phyloP scores from a whole-genome alignment of 371 early-diverging fungal genomes.

The Mortierella sp. region DNA sequence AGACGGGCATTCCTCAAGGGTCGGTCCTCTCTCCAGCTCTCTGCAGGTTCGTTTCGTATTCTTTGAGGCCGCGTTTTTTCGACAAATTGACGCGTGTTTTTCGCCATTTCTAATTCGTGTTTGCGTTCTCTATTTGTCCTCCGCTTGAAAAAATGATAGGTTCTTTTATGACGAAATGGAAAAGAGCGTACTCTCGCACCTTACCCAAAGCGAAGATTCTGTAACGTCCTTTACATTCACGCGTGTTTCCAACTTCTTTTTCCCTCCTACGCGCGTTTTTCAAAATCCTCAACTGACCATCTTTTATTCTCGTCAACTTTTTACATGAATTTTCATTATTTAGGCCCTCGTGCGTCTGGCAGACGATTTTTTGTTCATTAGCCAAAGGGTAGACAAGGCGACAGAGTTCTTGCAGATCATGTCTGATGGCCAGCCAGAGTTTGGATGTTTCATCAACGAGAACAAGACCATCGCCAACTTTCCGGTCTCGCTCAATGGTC shows the following conservation, averaged over 20 bases:
- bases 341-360: conserved; percentile 79
- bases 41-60: conserved; percentile 73
- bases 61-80: background rate
- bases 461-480: conserved; percentile 79
- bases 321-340: background rate
- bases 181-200: conserved; percentile 55
- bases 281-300: background rate
- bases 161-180: conserved; percentile 85
- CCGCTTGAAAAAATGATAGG: conserved; percentile 43
- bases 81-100: background rate
- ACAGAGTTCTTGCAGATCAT: conserved; percentile 65
- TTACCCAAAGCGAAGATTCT: conserved; percentile 37
- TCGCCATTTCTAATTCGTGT: background rate
- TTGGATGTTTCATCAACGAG: conserved; percentile 72
- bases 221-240: conserved; percentile 32
- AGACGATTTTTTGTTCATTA: conserved; percentile 89
- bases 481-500: conserved; percentile 57
- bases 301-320: background rate
- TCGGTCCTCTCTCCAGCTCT: conserved; percentile 86
- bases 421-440: conserved; percentile 66
- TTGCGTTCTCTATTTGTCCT: background rate
- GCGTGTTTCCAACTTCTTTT: too few species aligned
- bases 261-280: too few species aligned
- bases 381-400: conserved; percentile 60
- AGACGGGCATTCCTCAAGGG: conserved; percentile 90